Evolutionary conservation across 306 rosid genomes (phyloP), one percentile per base, ranked within the genome.

Genomic region (Rosa multiflora): DNA sequence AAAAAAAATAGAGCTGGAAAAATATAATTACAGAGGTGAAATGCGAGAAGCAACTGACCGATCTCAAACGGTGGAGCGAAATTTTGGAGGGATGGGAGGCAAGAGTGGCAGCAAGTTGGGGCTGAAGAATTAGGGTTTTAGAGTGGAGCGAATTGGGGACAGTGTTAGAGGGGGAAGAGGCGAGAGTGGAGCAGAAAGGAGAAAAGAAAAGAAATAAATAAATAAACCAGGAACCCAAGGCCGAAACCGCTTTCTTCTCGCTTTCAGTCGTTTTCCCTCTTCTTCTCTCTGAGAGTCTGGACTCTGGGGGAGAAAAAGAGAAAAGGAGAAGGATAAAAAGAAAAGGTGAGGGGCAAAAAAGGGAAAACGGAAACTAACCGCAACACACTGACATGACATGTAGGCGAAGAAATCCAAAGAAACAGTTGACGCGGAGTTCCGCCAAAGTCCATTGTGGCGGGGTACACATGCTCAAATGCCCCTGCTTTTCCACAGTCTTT

Each of bases 401-500:
- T 2, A 5, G 21, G 76, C 74, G 78, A 62, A 17, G 61, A 74
- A 69, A 66, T 79, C 88, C 82, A 81, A 86, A 84, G 78, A 79
- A 69, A 82, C 74, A 12, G 78, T 89, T 82, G 91, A 87, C 88
- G 83, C 78, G 76, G 83, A 75, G 80, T 85, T 76, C 88, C 90
- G 88, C 87, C 82, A 63, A 79, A 66, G 58, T 52, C 58, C 43
- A 52, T 14, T 15, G 58, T 52, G 58, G 29, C 48, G 26, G 58
- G 73, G 43, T 40, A 40, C 4, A 4, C 43, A 40, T 3, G 43
- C 35, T 32, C 2, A 32, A 32, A 32, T 32, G 35, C 35, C 35
- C 35, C 35, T 32, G 35, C 35, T 32, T 32, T 32, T 32, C 35
- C 35, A n/a, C n/a, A n/a, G n/a, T n/a, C n/a, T n/a, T n/a, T n/a